A percentile compares a stretch with the other conserved stretches of the same genome.
phyloP scores from a whole-genome alignment of 2,329 filamentous ascomycete species.

The Calcarisporium arbuscula region DNA sequence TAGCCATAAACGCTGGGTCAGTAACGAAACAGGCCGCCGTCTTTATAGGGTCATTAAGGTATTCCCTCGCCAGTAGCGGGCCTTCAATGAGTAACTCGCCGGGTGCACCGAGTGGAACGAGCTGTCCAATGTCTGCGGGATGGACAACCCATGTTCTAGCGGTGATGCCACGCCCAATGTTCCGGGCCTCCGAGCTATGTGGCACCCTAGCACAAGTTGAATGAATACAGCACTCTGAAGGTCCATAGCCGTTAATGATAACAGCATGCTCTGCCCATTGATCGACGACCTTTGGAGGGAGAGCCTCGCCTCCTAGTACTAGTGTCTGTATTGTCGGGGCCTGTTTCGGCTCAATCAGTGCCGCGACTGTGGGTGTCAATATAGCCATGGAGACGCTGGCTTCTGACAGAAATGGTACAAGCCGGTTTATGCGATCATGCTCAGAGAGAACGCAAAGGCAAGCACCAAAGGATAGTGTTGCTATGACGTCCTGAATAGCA shows the following conservation, averaged over 20 bases:
- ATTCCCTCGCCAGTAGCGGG: slow-evolving; percentile 41
- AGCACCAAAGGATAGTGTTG: slow-evolving; percentile 5
- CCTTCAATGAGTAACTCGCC: slow-evolving; percentile 30
- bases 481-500: slow-evolving; percentile 7
- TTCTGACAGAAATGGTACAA: slow-evolving; percentile 5
- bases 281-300: slow-evolving; percentile 1
- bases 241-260: slow-evolving; percentile 22
- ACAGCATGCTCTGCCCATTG: slow-evolving; percentile 7
- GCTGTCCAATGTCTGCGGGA: slow-evolving; percentile 9
- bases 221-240: slow-evolving; percentile 3
- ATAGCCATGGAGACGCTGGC: slow-evolving; percentile 5
- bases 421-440: slow-evolving; percentile 7
- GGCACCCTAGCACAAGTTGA: not conserved
- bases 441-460: slow-evolving; percentile 12
- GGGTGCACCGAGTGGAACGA: slow-evolving; percentile 16
- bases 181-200: not conserved
- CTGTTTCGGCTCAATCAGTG: not conserved
- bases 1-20: slow-evolving; percentile 14
- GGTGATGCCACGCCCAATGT: slow-evolving; percentile 1
- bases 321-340: slow-evolving; percentile 1
- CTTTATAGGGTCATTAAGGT: slow-evolving; percentile 29
- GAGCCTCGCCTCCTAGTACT: slow-evolving; percentile 1
- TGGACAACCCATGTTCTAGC: slow-evolving; percentile 1
- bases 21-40: slow-evolving; percentile 27
- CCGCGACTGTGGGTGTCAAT: slow-evolving; percentile 9